phyloP scores from a whole-genome alignment of 2,329 filamentous ascomycete species.

The Colletotrichum sp. region DNA sequence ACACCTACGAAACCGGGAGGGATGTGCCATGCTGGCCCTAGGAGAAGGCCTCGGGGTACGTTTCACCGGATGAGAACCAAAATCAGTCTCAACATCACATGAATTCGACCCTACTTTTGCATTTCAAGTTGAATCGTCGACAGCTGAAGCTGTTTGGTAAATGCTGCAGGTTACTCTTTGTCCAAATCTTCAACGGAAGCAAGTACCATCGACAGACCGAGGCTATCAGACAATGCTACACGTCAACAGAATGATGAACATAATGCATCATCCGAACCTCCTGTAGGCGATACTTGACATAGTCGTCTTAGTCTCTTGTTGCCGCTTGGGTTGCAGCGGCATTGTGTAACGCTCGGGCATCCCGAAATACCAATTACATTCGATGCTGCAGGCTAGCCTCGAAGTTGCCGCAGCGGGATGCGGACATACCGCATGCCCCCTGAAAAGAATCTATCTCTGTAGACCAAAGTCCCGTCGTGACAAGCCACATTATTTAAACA shows the following conservation, averaged over 20 bases:
- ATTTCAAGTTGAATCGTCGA: not conserved
- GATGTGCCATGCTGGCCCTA: not conserved
- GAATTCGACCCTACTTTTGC: fast-evolving
- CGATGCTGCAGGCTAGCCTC: not conserved
- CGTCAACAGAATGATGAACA: not conserved
- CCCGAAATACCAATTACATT: not conserved
- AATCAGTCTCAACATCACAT: not conserved
- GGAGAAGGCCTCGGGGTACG: not conserved
- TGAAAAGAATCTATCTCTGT: fast-evolving
- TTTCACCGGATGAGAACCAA: not conserved
- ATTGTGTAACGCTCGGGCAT: not conserved
- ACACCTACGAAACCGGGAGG: not conserved
- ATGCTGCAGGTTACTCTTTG: fast-evolving
- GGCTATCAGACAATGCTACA: not conserved
- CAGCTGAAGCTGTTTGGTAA: not conserved
- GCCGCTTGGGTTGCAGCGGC: fast-evolving
- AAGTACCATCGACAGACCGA: fast-evolving
- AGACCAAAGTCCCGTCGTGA: not conserved
- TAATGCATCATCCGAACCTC: fast-evolving
- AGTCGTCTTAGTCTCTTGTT: not conserved
- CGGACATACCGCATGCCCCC: not conserved
- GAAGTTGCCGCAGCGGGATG: fast-evolving
- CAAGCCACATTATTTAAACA: not conserved
- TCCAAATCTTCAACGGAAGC: not conserved
- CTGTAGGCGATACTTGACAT: fast-evolving